Evolutionary conservation across 1,139 yeast species (phyloP).

Genomic region (Ogataea hybrid): DNA sequence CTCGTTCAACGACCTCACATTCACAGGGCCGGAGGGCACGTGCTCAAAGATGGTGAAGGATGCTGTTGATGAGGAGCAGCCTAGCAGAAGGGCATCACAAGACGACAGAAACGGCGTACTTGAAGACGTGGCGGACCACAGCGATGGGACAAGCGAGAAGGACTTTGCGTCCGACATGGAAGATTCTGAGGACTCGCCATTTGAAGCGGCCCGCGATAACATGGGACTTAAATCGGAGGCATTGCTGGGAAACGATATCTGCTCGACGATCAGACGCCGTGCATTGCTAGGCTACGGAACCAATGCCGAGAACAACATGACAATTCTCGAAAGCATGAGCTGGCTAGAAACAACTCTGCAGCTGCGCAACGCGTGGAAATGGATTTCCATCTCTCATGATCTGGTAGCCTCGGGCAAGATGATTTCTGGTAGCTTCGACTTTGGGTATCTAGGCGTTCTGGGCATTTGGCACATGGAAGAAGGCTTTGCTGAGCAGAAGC

Average conservation of each 20-base stretch:
- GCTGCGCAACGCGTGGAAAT: slow-evolving; percentile 81
- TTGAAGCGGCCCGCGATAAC: slow-evolving; percentile 1
- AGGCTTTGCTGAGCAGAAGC: slow-evolving; percentile 56
- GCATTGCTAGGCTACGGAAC: slow-evolving; percentile 74
- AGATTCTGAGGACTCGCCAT: slow-evolving; percentile 5
- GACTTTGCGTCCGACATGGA: slow-evolving; percentile 4
- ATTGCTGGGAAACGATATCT: slow-evolving; percentile 58
- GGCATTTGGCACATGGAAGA: slow-evolving; percentile 88
- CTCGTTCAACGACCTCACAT: slow-evolving; percentile 66
- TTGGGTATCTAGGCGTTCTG: slow-evolving; percentile 83
- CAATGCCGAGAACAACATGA: slow-evolving; percentile 64
- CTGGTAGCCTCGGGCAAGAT: slow-evolving; percentile 68
- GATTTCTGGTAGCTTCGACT: slow-evolving; percentile 66
- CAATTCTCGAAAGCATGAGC: slow-evolving; percentile 53
- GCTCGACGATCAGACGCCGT: slow-evolving; percentile 63
- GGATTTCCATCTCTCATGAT: slow-evolving; percentile 73
- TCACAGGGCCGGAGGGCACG: slow-evolving; percentile 64
- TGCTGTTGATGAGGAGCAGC: slow-evolving; percentile 24
- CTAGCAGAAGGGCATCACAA: slow-evolving; percentile 11
- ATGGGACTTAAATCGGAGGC: slow-evolving; percentile 19
- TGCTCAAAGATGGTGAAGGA: slow-evolving; percentile 40
- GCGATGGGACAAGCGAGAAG: not conserved
- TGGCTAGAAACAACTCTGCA: slow-evolving; percentile 57
- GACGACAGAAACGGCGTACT: not conserved
- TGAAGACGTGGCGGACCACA: slow-evolving; percentile 1